Evolutionary conservation across 192 early-diverging fungal species (phyloP).

Genomic region (Coemansia sp.): DNA sequence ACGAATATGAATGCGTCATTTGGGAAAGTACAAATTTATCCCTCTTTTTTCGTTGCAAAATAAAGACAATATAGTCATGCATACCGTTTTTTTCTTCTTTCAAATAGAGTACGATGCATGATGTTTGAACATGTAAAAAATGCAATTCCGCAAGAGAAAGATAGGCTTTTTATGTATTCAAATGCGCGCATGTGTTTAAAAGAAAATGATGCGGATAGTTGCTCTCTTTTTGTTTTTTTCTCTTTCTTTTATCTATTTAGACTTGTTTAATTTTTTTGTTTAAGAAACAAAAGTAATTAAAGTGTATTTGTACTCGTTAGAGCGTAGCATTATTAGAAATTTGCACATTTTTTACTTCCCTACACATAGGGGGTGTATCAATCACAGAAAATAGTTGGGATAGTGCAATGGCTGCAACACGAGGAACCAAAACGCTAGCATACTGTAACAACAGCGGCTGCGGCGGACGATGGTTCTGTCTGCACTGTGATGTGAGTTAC

Average conservation of each 20-base stretch:
- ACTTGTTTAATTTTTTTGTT: neutral
- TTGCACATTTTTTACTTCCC: no score
- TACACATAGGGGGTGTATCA: neutral
- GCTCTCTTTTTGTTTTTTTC: neutral
- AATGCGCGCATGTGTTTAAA: neutral
- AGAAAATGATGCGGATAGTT: neutral
- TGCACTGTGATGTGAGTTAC: slow-evolving; percentile 52
- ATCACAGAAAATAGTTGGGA: neutral
- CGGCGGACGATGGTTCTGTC: slow-evolving; percentile 39
- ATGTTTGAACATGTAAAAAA: neutral
- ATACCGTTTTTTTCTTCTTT: neutral
- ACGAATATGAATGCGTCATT: neutral
- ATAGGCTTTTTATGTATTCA: neutral
- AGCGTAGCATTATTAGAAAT: no score
- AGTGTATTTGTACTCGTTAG: no score
- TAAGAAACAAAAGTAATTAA: neutral
- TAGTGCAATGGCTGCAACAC: neutral
- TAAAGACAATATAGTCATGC: neutral
- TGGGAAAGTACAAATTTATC: no score
- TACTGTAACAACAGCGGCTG: slow-evolving; percentile 1
- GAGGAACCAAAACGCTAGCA: neutral
- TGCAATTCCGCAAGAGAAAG: neutral
- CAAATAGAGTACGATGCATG: slow-evolving; percentile 9
- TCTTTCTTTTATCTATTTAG: neutral
- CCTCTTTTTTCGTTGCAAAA: neutral